Base-by-base conservation (phyloP, 768 basidiomycete genomes). In the Tylopilus felleus region DNA sequence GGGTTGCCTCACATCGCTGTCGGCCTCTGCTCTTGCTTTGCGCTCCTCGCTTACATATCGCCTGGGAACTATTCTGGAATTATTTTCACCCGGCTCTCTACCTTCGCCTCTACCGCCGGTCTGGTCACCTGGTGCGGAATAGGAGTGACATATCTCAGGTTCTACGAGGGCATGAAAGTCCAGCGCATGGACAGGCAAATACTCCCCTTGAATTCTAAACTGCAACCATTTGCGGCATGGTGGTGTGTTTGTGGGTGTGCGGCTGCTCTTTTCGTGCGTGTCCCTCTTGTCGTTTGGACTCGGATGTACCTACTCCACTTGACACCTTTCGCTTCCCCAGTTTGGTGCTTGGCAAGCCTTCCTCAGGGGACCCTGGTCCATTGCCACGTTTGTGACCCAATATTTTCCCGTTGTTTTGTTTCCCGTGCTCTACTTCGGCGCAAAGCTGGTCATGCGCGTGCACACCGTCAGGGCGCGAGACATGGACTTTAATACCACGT, bases 1-100 rank as follows among this genome's bases (percentile, higher is more conserved):
- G 74, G 83, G 35, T 60, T 83, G 2, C 83, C 82, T 2, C 76
- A 75, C 61, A 69, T 79, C 31, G 62, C 77, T 0, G 63, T 74
- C 13, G 53, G 39, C 0, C 4, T 65, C 35, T 72, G 64, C 52
- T 52, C 68, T 1, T 52, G 58, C 25, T 73, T 76, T 46, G 67
- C 71, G 0, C 51, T 72, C n/a, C 65, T 77, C 9, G 63, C 77
- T 7, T 80, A 72, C 65, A 72, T 78, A 72, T 74, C 70, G 7
- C 61, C 76, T 19, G 59, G 57, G 1, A 63, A 44, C 33, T 70
- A 71, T 8, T 67, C 76, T 1, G 71, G 72, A 4, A 52, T 55
- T 31, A 76, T 75, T 13, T 80, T 80, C 57, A 67, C 63, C 10
- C 79, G 78, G 79, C 72, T 73, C 27, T 58, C 67, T 25, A 61